Conservation (phyloP, 2,329 filamentous ascomycete species). For the Tolypocladium ophioglossoides region DNA sequence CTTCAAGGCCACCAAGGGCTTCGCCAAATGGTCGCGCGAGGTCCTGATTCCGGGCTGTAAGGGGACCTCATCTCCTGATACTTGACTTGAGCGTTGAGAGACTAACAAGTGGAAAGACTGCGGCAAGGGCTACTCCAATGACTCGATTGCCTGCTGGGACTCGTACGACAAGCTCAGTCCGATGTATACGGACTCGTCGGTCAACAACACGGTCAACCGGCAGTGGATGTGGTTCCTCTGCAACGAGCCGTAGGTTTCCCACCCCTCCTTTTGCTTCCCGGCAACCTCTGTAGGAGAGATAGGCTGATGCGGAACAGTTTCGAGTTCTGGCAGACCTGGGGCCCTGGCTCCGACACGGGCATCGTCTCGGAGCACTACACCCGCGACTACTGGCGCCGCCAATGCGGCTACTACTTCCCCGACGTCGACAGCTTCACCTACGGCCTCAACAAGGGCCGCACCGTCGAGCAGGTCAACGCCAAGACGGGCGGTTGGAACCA, state of each 20-base stretch:
- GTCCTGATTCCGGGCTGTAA: slow-evolving; percentile 35
- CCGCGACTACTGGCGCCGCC: slow-evolving; percentile 40
- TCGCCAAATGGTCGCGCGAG: slow-evolving; percentile 40
- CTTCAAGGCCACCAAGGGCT: slow-evolving; percentile 40
- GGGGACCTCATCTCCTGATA: slow-evolving; percentile 5
- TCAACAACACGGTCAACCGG: slow-evolving; percentile 34
- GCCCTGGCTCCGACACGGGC: slow-evolving; percentile 25
- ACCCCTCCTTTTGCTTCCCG: slow-evolving; percentile 15
- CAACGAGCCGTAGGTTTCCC: slow-evolving; percentile 44
- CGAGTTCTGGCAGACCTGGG: slow-evolving; percentile 9
- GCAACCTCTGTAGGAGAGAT: neutral
- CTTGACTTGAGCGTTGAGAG: neutral
- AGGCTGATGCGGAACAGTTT: slow-evolving; percentile 7
- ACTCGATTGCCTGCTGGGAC: slow-evolving; percentile 12
- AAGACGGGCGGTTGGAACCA: slow-evolving; percentile 45
- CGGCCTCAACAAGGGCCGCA: slow-evolving; percentile 32
- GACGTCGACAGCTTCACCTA: slow-evolving; percentile 36
- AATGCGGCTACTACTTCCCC: slow-evolving; percentile 47
- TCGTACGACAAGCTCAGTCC: slow-evolving; percentile 20
- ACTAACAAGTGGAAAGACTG: slow-evolving; percentile 24
- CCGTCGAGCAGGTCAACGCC: slow-evolving; percentile 36
- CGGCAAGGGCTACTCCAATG: slow-evolving; percentile 34
- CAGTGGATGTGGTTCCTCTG: slow-evolving; percentile 53
- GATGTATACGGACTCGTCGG: slow-evolving; percentile 36
- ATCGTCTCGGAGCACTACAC: slow-evolving; percentile 37